Evolutionary conservation across 1,284 basidiomycete species (phyloP), one percentile per base, ranked within the genome.

Genomic region (Tylopilus sp.): DNA sequence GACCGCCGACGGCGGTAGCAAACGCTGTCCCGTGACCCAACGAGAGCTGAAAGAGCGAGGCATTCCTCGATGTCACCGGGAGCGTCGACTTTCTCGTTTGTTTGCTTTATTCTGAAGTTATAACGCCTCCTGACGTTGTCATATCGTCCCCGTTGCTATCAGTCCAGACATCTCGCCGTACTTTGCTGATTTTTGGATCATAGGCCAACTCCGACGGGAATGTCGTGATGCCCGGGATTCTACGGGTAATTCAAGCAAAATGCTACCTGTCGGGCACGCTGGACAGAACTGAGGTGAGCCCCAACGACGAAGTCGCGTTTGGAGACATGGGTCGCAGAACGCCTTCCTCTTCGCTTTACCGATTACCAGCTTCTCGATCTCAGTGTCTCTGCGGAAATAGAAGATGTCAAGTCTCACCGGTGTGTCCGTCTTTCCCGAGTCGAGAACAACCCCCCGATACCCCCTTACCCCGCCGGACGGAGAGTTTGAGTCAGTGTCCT

Each of bases 271-370:
- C 91, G 10, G 97, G 97, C 16, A 99, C 99, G 97, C 97, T n/a
- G n/a, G n/a, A n/a, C 97, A 10, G 97, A 99, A 67, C 76, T 99
- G 46, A 78, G 96, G 43, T 99, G 28, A 97, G 97, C 0, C 75
- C 99, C 49, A 99, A 99, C 71, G 97, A 99, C 74, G 99, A 99
- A 73, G 95, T 98, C 68, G 98, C 98, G 95, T 97, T 99, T 61
- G 96, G 98, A 72, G 92, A 79, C 59, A 99, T 95, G 3, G 96
- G 97, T 12, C 79, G 96, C 62, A 92, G 92, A 93, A 64, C 64
- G 89, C 76, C 12, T 18, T 40, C 23, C 7, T 13, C 11, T 12
- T 10, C 4, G 21, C 33, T 16, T 52, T 25, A 34, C 23, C 19
- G 16, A 8, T 10, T 13, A 18, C 18, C 4, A 34, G 30, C 16